These are phyloP conservation scores for Aspergillus eucalypticola DNA, from an alignment of 2,329 filamentous ascomycete genomes.

Conservation along the genomic window DNA sequence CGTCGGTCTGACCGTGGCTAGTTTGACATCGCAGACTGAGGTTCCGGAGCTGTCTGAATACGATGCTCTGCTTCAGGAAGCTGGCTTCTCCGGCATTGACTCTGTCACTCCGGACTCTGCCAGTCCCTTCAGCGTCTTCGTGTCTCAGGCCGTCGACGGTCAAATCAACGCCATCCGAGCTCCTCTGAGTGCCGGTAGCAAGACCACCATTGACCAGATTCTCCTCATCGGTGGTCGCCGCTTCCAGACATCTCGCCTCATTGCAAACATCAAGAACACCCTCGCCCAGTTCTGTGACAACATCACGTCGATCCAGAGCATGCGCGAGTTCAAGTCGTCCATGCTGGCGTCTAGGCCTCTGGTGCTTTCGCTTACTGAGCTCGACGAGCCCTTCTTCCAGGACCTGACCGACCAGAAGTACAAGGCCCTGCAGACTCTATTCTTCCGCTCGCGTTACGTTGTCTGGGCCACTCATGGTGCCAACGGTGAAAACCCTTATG, in stretches of 20 bases:
- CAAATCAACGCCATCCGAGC: slow-evolving; percentile 27
- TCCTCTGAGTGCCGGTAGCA: slow-evolving; percentile 22
- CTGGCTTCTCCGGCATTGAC: slow-evolving; percentile 20
- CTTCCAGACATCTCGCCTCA: no score
- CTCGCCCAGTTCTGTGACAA: background rate
- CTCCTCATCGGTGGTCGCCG: slow-evolving; percentile 8
- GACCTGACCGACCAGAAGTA: background rate
- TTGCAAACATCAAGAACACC: no score
- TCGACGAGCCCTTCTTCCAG: slow-evolving; percentile 8
- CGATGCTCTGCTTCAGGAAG: slow-evolving; percentile 8
- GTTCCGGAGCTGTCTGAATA: background rate
- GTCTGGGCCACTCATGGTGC: background rate
- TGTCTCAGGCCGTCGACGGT: slow-evolving; percentile 37
- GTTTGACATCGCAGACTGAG: background rate
- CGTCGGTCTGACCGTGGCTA: background rate
- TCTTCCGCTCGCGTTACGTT: background rate
- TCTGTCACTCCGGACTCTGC: slow-evolving; percentile 1
- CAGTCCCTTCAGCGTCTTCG: slow-evolving; percentile 27
- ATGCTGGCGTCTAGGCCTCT: background rate
- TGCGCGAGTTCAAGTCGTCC: background rate
- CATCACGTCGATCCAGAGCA: background rate
- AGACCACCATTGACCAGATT: background rate
- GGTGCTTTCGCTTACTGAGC: background rate
- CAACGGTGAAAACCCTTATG: slow-evolving; percentile 5
- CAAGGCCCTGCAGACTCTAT: background rate